Base-by-base conservation (phyloP, 163 green algal species). In the Prototheca wickerhamii region DNA sequence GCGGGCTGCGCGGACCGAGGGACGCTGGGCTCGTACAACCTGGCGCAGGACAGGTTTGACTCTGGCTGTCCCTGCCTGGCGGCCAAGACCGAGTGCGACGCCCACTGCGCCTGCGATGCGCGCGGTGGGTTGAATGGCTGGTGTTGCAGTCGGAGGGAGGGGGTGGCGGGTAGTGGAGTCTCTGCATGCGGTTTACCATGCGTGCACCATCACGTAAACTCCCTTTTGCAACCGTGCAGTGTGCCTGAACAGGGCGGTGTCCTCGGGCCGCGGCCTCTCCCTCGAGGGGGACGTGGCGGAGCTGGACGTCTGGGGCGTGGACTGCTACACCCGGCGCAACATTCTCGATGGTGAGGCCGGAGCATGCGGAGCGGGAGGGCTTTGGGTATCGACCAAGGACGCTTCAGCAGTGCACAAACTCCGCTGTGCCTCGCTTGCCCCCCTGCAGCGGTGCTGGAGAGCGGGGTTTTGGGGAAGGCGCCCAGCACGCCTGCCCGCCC, bases 291-390 rank as follows among this genome's bases (percentile, higher is more conserved):
- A 94, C 43, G 77, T 91, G 23, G 18, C 69, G 20, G 87, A 94
- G 73, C 64, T 89, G 30, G 76, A 92, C 71, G 70, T 68, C 46
- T 94, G 87, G 87, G 87, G 87, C 59, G 83, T 94, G 66, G 87
- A 94, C 78, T 89, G 82, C 71, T 92, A 93, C 70, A 89, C 83
- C 3, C 72, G 85, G 4, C 64, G 75, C 29, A 92, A 92, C 75
- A 81, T 93, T 23, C 77, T 80, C 26, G 84, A 92, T 54, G 83
- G 76, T 54, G 37, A 44, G 10, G 37, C 10, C 37, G 37, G 37
- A 21, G 37, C 0, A 44, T 44, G 37, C 1, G 1, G 15, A 44
- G 37, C 10, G 46, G 46, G 46, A 23, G 40, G 40, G 12, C 15
- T 49, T 49, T 49, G 15, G 10, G 40, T 49, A 15, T 49, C 40